Evolutionary conservation across 139 green algal species (phyloP), one percentile per base, ranked within the genome.

Genomic region (Chlorella ohadii): DNA sequence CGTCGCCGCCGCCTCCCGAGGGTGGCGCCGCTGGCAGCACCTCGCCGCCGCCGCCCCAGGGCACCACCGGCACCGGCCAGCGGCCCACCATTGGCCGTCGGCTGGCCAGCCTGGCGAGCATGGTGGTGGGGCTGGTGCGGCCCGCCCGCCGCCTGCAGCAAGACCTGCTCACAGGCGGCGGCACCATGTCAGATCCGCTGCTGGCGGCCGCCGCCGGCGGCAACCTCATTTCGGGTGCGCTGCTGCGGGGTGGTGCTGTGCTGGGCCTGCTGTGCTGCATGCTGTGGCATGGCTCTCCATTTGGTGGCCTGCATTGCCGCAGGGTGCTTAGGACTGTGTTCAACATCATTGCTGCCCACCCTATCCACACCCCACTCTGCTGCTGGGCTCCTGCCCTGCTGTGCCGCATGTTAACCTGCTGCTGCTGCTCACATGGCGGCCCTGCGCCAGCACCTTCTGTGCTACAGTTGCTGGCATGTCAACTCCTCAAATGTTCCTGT

Each of bases 41-140:
- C 4, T 36, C 64, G 64, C 64, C 67, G 67, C 67, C 67, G 67
- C 34, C 67, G 19, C 34, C 67, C 34, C 27, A n/a, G 33, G 20
- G 16, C 67, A 41, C 12, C 67, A 38, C 67, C 34, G 67, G 19
- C 67, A 38, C 34, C n/a, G n/a, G n/a, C 65, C 19, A 28, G 34
- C 34, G n/a, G 33, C n/a, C 70, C 23, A 77, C 56, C 70, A 77
- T 77, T 23, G 70, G 70, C 27, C 70, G 70, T 12, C 70, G 70
- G 13, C 70, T 77, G 70, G 27, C 39, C 17, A 36, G 39, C 70
- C 70, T 77, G 25, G 41, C 70, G 15, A 28, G 70, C 39, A 57
- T 36, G 70, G 39, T 77, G 22, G 25, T 47, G 3, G 70, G 34
- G 39, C 15, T 77, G 27, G 70, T 47, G 67, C 67, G 11, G 19